Percentiles rank a stretch among this genome's conserved stretches.
phyloP scores from a whole-genome alignment of 768 basidiomycete species.

The Suillus tomentosus region DNA sequence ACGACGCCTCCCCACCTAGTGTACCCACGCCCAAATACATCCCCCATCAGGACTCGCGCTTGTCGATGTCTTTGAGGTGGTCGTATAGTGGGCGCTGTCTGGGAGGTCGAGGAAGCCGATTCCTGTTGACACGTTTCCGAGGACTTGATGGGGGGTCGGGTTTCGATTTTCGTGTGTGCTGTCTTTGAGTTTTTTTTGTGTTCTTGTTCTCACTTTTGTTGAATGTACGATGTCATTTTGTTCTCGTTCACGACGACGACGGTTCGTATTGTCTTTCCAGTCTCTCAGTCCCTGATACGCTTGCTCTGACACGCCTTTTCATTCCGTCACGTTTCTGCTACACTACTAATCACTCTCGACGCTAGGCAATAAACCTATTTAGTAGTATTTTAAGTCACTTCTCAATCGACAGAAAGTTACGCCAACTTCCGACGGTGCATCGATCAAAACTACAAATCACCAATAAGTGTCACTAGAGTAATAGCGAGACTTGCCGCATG shows the following conservation, averaged over 20 bases:
- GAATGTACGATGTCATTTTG: background rate
- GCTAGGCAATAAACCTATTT: no score
- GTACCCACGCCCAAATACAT: conserved; percentile 4
- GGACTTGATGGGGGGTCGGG: conserved; percentile 19
- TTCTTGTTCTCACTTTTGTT: background rate
- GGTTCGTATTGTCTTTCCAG: background rate
- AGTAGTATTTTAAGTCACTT: no score
- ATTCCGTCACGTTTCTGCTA: no score
- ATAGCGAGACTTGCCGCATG: no score
- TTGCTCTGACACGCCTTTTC: no score
- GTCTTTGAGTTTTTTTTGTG: background rate
- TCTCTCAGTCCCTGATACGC: no score
- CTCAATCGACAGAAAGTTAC: no score
- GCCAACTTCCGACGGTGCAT: no score
- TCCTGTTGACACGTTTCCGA: conserved; percentile 57
- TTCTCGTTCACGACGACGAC: background rate
- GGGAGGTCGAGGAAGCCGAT: conserved; percentile 57
- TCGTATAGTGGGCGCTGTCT: conserved; percentile 41
- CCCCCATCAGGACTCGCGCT: background rate
- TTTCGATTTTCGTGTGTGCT: background rate
- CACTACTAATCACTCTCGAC: no score
- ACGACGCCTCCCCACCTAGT: background rate
- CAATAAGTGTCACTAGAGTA: no score
- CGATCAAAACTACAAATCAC: no score
- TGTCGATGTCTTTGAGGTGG: conserved; percentile 25